These are phyloP conservation scores for Trichoderma erinaceum DNA, from an alignment of 495 filamentous ascomycete genomes.

Conservation along the genomic window DNA sequence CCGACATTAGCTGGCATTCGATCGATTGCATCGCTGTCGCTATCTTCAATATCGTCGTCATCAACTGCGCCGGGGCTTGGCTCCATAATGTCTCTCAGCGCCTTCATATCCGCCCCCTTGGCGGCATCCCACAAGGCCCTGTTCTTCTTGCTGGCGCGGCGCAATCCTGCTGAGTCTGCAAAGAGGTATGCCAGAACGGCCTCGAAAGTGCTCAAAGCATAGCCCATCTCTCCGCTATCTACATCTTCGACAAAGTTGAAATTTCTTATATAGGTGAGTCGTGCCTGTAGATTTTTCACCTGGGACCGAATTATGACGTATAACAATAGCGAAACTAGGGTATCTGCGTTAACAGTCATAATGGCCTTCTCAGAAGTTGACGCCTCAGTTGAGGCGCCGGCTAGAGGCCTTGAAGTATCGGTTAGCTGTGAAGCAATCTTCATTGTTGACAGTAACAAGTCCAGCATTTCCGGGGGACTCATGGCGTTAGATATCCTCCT, in stretches of 20 bases:
- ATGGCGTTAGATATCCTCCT: conserved; percentile 76
- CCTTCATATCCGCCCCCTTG: conserved; percentile 63
- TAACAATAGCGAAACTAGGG: conserved; percentile 84
- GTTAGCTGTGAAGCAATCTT: conserved; percentile 68
- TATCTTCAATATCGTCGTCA: conserved; percentile 35
- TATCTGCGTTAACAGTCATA: conserved; percentile 91
- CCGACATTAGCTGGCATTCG: conserved; percentile 35
- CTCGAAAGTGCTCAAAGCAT: conserved; percentile 94
- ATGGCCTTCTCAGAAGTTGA: conserved; percentile 38
- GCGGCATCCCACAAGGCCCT: conserved; percentile 83
- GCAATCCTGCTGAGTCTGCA: conserved; percentile 71
- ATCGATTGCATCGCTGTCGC: conserved; percentile 24
- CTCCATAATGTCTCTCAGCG: conserved; percentile 75
- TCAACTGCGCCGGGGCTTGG: conserved; percentile 39
- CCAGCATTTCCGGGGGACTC: conserved; percentile 92
- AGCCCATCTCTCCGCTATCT: conserved; percentile 93
- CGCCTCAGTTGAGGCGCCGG: background rate
- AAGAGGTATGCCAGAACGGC: conserved; percentile 88
- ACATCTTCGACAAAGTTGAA: conserved; percentile 98
- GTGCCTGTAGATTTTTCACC: conserved; percentile 78
- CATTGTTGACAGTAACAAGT: conserved; percentile 77
- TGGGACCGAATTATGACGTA: conserved; percentile 91
- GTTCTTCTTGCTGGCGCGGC: conserved; percentile 80
- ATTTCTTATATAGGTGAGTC: conserved; percentile 85
- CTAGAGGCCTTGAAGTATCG: conserved; percentile 11